Conservation (phyloP, 2,329 filamentous ascomycete genomes). For the Ceratocystis colombiana region DNA sequence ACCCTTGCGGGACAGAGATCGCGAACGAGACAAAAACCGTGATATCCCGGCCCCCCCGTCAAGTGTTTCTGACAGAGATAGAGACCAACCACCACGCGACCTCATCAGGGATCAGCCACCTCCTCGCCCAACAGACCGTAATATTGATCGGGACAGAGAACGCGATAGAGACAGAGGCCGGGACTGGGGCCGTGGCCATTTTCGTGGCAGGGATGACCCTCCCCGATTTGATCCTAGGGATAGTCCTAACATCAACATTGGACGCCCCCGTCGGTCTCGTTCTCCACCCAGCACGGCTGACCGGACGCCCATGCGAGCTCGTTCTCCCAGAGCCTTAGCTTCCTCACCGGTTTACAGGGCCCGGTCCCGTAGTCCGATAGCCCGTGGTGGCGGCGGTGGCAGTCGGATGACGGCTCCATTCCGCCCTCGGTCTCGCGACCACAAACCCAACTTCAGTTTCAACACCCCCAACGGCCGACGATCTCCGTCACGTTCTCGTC, state of each 20-base stretch:
- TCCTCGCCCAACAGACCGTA: conserved; percentile 25
- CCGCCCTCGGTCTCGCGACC: conserved; percentile 19
- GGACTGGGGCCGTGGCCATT: conserved; percentile 32
- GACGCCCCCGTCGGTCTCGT: conserved; percentile 40
- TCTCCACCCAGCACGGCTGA: conserved; percentile 38
- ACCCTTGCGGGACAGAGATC: conserved; percentile 23
- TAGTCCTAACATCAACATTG: not conserved
- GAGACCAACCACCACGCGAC: conserved; percentile 19
- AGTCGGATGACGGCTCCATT: conserved; percentile 22
- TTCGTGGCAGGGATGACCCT: conserved; percentile 30
- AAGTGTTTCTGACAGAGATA: conserved; percentile 1
- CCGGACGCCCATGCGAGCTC: conserved; percentile 17
- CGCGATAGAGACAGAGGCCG: conserved; percentile 32
- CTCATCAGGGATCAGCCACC: conserved; percentile 18
- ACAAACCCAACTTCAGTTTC: conserved; percentile 6
- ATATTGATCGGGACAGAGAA: conserved; percentile 32
- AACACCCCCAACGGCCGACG: conserved; percentile 14
- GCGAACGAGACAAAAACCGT: conserved; percentile 31
- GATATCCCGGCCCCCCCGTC: not conserved
- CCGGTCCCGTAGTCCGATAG: conserved; percentile 22
- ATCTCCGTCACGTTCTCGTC: conserved; percentile 28
- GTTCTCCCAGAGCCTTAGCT: conserved; percentile 8
- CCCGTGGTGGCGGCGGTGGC: conserved; percentile 10
- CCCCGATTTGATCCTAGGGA: conserved; percentile 27
- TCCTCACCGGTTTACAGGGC: conserved; percentile 18